Evolutionary conservation across 495 filamentous ascomycete genomes (phyloP).

Genomic region (Talaromyces thailandensis): DNA sequence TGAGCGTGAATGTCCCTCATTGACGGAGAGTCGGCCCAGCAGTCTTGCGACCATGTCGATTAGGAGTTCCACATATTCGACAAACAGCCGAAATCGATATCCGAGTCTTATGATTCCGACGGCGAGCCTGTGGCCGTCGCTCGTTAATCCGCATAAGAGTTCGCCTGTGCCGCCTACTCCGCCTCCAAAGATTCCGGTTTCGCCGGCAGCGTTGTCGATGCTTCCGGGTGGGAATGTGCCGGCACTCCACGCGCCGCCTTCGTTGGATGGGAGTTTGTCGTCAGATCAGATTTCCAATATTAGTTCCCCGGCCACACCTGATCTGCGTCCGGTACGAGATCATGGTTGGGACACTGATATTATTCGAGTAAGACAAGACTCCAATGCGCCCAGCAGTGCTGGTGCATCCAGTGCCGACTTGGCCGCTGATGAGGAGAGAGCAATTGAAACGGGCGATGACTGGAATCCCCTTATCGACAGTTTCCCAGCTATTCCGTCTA

Average conservation of each 20-base stretch:
- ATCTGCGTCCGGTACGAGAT: constrained; percentile 49
- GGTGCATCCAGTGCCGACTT: constrained; percentile 13
- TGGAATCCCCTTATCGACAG: constrained; percentile 31
- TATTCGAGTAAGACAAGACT: constrained; percentile 15
- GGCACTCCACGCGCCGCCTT: constrained; percentile 69
- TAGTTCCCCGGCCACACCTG: constrained; percentile 73
- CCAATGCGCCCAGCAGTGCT: constrained; percentile 12
- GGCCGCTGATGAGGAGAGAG: constrained; percentile 19
- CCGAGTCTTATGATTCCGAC: constrained; percentile 69
- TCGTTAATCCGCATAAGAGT: constrained; percentile 41
- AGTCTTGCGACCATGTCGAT: constrained; percentile 31
- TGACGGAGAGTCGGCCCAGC: constrained; percentile 25
- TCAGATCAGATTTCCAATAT: constrained; percentile 75
- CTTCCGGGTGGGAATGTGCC: constrained; percentile 61
- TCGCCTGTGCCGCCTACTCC: constrained; percentile 73
- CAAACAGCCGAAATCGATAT: constrained; percentile 38
- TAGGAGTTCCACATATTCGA: constrained; percentile 30
- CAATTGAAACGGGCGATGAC: constrained; percentile 27
- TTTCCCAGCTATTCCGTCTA: constrained; percentile 25
- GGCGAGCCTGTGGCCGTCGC: constrained; percentile 47
- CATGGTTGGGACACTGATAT: constrained; percentile 31
- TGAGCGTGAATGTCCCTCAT: constrained; percentile 40
- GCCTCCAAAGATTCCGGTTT: constrained; percentile 66
- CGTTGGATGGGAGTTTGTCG: constrained; percentile 76
- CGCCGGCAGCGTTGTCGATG: constrained; percentile 60